Evolutionary conservation across 1,284 basidiomycete genomes (phyloP), one percentile per base, ranked within the genome.

Genomic region (Uromyces viciae-fabae): DNA sequence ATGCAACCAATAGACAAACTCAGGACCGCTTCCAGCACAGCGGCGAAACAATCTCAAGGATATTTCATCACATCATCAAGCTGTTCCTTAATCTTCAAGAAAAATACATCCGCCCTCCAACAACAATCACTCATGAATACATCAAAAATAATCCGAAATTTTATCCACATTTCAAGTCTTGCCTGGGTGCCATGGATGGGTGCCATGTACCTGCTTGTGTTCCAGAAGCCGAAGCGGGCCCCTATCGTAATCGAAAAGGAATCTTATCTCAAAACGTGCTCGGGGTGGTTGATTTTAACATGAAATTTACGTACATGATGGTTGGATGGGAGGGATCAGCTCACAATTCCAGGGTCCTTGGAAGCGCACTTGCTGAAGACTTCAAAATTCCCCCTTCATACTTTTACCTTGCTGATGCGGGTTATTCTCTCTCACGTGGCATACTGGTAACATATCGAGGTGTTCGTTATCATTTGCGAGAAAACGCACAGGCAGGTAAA

Each of bases 131-230:
- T 3, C 68, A 43, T 15, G 15, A 46, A 9, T 25, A 7, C 40
- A 74, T 84, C 82, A 60, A 72, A 69, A 58, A 49, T 43, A 86
- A 87, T 75, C 83, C 85, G 0, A 82, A 86, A 88, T 85, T 86
- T 58, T 87, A 78, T 78, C 87, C 87, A 22, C 88, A 84, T 72
- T 87, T 88, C 82, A 81, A 83, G 31, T 82, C 85, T 82, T 85
- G 84, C 9, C 62, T 88, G 68, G 86, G 87, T 40, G 87, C 87
- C 28, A 84, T 88, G 31, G 87, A 88, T 84, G 86, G 87, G 0
- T 86, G 84, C 15, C 86, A 88, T 69, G 85, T 88, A 43, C 81
- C 83, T 43, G 84, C 82, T 22, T 83, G 46, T 40, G 82, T 85
- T 22, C 81, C 86, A n/a, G 76, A 82, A 9, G 75, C 36, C 5